Conservation (phyloP, 164 flowering plant species). For the Saururus chinensis region DNA sequence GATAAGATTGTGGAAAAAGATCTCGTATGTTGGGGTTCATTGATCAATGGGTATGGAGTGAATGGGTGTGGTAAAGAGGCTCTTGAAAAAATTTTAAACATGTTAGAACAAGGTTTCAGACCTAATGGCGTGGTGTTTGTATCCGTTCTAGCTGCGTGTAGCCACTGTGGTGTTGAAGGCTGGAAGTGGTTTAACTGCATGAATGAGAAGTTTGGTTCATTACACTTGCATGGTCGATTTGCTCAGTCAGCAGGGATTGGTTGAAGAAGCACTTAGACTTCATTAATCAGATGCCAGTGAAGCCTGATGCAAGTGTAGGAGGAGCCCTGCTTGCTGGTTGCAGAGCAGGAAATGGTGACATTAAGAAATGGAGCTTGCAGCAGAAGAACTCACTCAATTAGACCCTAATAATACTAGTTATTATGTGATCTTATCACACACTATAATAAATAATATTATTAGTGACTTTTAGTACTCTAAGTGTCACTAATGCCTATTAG, state of each 20-base stretch:
- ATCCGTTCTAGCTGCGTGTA: constrained; percentile 51
- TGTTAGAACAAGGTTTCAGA: constrained; percentile 33
- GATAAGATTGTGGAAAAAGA: constrained; percentile 29
- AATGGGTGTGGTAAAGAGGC: constrained; percentile 52
- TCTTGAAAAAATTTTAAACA: constrained; percentile 32
- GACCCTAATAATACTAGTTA: constrained; percentile 39
- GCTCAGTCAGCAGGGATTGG: constrained; percentile 39
- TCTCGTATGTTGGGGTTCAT: constrained; percentile 56
- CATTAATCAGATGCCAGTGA: constrained; percentile 39
- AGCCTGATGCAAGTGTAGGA: constrained; percentile 46
- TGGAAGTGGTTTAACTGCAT: constrained; percentile 41
- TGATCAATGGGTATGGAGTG: constrained; percentile 55
- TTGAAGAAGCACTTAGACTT: constrained; percentile 40
- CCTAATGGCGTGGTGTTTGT: constrained; percentile 48
- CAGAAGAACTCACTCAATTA: constrained; percentile 22
- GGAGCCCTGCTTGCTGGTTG: constrained; percentile 54
- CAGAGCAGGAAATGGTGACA: constrained; percentile 14
- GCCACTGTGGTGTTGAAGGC: constrained; percentile 54
- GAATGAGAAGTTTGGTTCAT: constrained; percentile 36
- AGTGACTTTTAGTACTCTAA: too few species aligned
- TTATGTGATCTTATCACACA: constrained; percentile 31
- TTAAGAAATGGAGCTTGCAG: constrained; percentile 38
- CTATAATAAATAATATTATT: too few species aligned
- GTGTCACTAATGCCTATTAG: too few species aligned
- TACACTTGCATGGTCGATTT: constrained; percentile 67